Evolutionary conservation across 2,329 filamentous ascomycete genomes (phyloP), one percentile per base, ranked within the genome.

Genomic region (Fusarium sp.): DNA sequence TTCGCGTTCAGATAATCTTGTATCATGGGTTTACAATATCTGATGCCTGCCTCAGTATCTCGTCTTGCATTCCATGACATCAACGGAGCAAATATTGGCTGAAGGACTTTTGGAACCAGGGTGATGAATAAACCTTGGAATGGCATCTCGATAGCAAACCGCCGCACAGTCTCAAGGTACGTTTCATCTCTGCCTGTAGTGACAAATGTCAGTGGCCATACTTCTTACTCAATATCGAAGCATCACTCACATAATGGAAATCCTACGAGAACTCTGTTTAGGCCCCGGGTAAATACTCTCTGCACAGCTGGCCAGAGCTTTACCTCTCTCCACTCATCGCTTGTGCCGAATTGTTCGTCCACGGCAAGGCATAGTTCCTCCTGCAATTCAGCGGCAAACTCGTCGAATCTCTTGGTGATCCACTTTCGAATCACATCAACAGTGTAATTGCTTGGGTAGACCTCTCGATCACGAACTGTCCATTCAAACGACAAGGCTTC

Each of bases 81-180:
- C 20, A 43, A 52, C 3, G 49, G 49, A 15, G 20, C 49, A 6
- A 52, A 5, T 5, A 45, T 7, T 11, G 49, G 49, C 5, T 33
- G 33, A 9, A 52, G 17, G 5, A 45, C 1, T 7, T 25, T 45
- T 4, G 49, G 49, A 43, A 52, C 9, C 2, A 52, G 3, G 3
- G 37, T 31, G 23, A 52, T 45, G 4, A 33, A 45, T 8, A 52
- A 18, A 20, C 49, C 49, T 15, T 52, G 49, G 17, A 52, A 45
- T 2, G 49, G 49, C 49, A 52, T 52, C 9, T 35, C 37, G 13
- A 52, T 52, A 9, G 49, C 49, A n/a, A 45, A 52, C 17, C 49
- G 37, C 4, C 48, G 37, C 25, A 43, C n/a, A 6, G 48, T 43
- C 20, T 51, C 48, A 4, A 51, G 37, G 27, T 23, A 51, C 15